phyloP scores from a whole-genome alignment of 768 basidiomycete genomes.

The Paxillus rubicundulus region DNA sequence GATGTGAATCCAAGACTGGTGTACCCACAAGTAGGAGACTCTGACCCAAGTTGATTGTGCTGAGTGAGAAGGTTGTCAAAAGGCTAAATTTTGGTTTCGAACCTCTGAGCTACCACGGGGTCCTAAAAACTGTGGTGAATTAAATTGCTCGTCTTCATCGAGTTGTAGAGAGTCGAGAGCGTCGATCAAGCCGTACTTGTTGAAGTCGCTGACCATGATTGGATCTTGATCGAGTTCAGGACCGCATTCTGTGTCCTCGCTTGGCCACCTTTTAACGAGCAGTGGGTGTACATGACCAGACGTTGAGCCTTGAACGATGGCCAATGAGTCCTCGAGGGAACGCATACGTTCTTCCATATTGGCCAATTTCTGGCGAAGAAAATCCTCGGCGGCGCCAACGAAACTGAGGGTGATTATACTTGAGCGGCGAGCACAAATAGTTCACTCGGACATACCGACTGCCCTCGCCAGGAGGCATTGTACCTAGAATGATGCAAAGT shows the following conservation, averaged over 20 bases:
- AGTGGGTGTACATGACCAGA: conserved; percentile 43
- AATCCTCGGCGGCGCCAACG: conserved; percentile 51
- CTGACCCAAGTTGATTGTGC: conserved; percentile 19
- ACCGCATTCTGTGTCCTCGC: conserved; percentile 32
- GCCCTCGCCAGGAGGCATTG: conserved; percentile 54
- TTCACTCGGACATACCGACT: conserved; percentile 39
- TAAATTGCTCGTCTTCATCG: conserved; percentile 28
- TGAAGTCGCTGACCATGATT: conserved; percentile 6
- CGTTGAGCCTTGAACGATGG: conserved; percentile 42
- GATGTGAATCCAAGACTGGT: not conserved
- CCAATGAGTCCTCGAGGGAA: conserved; percentile 53
- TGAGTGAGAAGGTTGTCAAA: conserved; percentile 4
- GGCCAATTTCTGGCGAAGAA: conserved; percentile 45
- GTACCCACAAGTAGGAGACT: conserved; percentile 42
- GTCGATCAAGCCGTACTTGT: conserved; percentile 29
- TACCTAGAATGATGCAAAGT: conserved; percentile 31
- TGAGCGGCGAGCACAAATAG: not conserved
- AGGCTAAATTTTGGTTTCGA: conserved; percentile 7
- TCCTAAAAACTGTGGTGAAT: conserved; percentile 39
- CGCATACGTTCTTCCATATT: conserved; percentile 51
- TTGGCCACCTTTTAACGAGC: conserved; percentile 23
- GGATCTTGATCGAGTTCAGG: conserved; percentile 8
- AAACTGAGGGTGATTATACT: conserved; percentile 35
- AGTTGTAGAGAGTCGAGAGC: conserved; percentile 46
- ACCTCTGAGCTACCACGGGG: conserved; percentile 52